Conservation (phyloP, 495 filamentous ascomycete genomes). For the Parmelia sp. region DNA sequence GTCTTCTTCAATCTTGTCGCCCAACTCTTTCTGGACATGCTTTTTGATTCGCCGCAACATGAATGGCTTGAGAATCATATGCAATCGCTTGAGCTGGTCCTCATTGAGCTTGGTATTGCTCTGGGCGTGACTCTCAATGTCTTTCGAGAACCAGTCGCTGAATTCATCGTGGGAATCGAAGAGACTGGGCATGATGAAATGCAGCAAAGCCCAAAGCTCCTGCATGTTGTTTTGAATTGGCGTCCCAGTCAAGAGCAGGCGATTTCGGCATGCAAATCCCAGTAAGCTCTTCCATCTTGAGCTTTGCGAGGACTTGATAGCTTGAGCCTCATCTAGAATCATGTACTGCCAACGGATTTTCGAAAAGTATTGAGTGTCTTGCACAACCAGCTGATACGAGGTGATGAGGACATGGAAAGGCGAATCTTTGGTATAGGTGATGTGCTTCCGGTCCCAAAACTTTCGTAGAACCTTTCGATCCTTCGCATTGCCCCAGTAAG, state of each 20-base stretch:
- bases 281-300: constrained; percentile 94
- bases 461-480: constrained; percentile 95
- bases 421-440: constrained; percentile 87
- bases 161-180: constrained; percentile 99
- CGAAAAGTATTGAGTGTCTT: constrained; percentile 93
- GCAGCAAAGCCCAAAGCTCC: constrained; percentile 92
- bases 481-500: constrained; percentile 93
- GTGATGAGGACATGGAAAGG: constrained; percentile 94
- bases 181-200: constrained; percentile 98
- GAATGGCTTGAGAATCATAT: constrained; percentile 99
- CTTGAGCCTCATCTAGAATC: constrained; percentile 97
- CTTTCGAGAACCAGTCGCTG: constrained; percentile 99
- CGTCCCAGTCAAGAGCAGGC: constrained; percentile 88
- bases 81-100: constrained; percentile 88
- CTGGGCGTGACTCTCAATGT: constrained; percentile 97
- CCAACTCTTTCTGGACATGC: constrained; percentile 96
- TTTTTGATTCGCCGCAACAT: constrained; percentile 99
- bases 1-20: constrained; percentile 96
- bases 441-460: constrained; percentile 97
- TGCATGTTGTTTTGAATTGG: constrained; percentile 99
- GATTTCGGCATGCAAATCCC: constrained; percentile 92
- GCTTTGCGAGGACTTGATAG: constrained; percentile 96
- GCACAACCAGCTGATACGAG: constrained; percentile 94
- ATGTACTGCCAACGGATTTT: constrained; percentile 99
- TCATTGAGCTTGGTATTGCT: constrained; percentile 98